Percentiles rank a stretch among this genome's conserved stretches.
Evolutionary conservation across 345 rosid species (phyloP).

Genomic region (Eucalyptus cloeziana): DNA sequence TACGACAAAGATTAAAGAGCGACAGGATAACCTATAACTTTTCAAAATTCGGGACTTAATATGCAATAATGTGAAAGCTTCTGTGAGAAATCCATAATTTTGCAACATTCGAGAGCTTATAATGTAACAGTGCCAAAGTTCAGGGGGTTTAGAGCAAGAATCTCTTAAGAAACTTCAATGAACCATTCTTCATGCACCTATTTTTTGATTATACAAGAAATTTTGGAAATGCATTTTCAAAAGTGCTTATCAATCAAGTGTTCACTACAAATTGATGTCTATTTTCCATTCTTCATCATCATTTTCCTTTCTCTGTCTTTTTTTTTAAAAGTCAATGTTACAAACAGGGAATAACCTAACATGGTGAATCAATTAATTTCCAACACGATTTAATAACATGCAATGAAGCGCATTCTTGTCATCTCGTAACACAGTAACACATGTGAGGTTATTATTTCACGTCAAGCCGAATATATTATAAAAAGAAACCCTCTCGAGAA

Average conservation of each 20-base stretch:
- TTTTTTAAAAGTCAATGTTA: neutral
- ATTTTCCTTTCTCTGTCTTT: neutral
- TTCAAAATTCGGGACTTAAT: neutral
- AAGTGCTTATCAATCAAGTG: neutral
- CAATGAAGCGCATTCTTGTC: neutral
- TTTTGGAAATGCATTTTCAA: neutral
- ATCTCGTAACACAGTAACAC: rapidly evolving
- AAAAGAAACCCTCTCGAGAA: neutral
- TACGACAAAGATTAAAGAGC: neutral
- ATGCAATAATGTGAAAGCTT: neutral
- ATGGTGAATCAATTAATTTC: rapidly evolving
- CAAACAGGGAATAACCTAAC: neutral
- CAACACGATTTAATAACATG: neutral
- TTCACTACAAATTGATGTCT: neutral
- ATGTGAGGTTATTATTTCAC: neutral
- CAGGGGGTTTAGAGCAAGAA: neutral
- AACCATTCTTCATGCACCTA: neutral
- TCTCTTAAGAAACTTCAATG: neutral
- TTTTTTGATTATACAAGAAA: rapidly evolving
- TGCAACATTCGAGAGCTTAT: neutral
- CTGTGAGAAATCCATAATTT: no score
- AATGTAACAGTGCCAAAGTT: neutral
- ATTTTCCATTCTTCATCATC: neutral
- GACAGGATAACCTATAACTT: rapidly evolving
- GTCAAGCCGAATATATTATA: neutral